phyloP scores from a whole-genome alignment of 2,329 filamentous ascomycete genomes.

The Plectosphaerella sp. region DNA sequence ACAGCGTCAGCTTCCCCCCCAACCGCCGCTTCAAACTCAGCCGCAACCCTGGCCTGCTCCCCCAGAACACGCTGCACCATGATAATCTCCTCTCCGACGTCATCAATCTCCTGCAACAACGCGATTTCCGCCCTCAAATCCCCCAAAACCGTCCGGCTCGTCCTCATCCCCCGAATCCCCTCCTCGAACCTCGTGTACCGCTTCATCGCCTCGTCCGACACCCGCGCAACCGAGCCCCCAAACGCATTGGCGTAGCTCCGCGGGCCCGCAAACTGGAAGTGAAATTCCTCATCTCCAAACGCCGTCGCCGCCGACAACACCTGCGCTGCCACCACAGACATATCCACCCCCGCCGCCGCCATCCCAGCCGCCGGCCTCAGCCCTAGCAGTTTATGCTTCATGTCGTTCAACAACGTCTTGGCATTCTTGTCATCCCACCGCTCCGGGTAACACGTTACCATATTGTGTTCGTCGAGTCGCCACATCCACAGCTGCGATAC shows the following conservation, averaged over 20 bases:
- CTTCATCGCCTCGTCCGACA: slow-evolving; percentile 15
- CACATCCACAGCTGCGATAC: slow-evolving; percentile 17
- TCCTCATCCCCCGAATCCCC: slow-evolving; percentile 12
- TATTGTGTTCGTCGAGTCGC: slow-evolving; percentile 12
- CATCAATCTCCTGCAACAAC: slow-evolving; percentile 12
- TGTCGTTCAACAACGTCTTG: slow-evolving; percentile 11
- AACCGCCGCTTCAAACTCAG: slow-evolving; percentile 7
- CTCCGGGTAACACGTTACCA: slow-evolving; percentile 13
- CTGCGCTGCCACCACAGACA: slow-evolving; percentile 7
- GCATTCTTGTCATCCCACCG: slow-evolving; percentile 15
- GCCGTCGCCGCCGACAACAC: slow-evolving; percentile 7
- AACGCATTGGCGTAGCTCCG: slow-evolving; percentile 11
- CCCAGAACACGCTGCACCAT: slow-evolving; percentile 12
- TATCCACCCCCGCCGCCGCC: slow-evolving; percentile 5
- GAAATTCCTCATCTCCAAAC: slow-evolving; percentile 13
- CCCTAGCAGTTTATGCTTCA: slow-evolving; percentile 11
- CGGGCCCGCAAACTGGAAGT: slow-evolving; percentile 13
- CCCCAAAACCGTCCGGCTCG: slow-evolving; percentile 10
- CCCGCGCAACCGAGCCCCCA: slow-evolving; percentile 7
- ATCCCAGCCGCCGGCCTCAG: slow-evolving; percentile 1
- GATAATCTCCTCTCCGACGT: slow-evolving; percentile 11
- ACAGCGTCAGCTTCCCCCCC: background rate
- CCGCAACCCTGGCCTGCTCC: slow-evolving; percentile 12
- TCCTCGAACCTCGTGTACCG: slow-evolving; percentile 11
- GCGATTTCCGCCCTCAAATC: slow-evolving; percentile 17